phyloP scores from a whole-genome alignment of 176 grass and related monocot genomes.

The Phoenix roebelenii region DNA sequence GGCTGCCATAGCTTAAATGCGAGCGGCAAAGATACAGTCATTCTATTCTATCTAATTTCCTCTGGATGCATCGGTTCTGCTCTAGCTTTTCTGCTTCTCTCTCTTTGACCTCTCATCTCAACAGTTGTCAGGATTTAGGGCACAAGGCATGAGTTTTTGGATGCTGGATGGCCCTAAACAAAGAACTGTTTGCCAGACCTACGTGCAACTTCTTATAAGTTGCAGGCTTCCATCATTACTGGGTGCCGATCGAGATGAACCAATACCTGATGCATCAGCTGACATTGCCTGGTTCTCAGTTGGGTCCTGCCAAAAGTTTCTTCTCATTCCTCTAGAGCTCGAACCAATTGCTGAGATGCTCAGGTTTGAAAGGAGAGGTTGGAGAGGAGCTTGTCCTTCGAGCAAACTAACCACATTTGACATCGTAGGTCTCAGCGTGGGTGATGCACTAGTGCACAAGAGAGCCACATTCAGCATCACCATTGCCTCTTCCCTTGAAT shows the following conservation, averaged over 20 bases:
- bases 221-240: slow-evolving; percentile 26
- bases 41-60: too few species aligned
- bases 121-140: too few species aligned
- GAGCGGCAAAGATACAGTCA: too few species aligned
- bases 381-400: slow-evolving; percentile 44
- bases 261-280: slow-evolving; percentile 21
- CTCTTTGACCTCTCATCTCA: too few species aligned
- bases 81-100: too few species aligned
- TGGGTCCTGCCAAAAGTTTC: slow-evolving; percentile 65
- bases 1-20: too few species aligned
- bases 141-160: too few species aligned
- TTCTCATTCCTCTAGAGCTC: slow-evolving; percentile 28
- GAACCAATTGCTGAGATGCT: slow-evolving; percentile 30
- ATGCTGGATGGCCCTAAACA: too few species aligned
- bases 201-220: neutral
- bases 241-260: neutral
- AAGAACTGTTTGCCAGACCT: too few species aligned
- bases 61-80: too few species aligned
- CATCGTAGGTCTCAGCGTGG: slow-evolving; percentile 82
- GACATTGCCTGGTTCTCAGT: slow-evolving; percentile 36
- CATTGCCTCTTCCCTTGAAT: slow-evolving; percentile 63
- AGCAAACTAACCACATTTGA: slow-evolving; percentile 77
- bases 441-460: slow-evolving; percentile 66
- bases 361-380: slow-evolving; percentile 50
- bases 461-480: slow-evolving; percentile 71